Base-by-base conservation (phyloP, 2,329 filamentous ascomycete species). In the Diaporthe australafricana region DNA sequence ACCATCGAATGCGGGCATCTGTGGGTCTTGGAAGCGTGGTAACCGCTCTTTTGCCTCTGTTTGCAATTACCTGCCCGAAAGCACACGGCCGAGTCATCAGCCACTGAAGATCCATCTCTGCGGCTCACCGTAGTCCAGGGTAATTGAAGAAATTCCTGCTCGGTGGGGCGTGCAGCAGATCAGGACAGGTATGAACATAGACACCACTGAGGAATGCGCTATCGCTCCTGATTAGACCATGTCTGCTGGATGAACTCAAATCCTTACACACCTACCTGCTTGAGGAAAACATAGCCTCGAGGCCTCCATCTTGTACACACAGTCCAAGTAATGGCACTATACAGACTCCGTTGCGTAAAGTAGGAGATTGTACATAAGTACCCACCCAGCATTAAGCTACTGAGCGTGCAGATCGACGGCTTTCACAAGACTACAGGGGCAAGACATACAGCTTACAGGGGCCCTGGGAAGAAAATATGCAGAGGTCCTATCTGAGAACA, bases 91-190 rank as follows among this genome's bases (percentile, higher is more conserved):
- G 60, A 63, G 45, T 65, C 60, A 65, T 38, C 60, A 65, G 22
- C 60, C 45, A 42, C 60, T 22, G 42, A 12, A 25, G 45, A 50
- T 65, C 60, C 42, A 48, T 65, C 30, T 22, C n/a, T 38, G 27
- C 60, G 60, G 48, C 60, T 65, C 60, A 65, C 45, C 60, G 60
- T 65, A 65, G 22, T 38, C 45, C 60, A 38, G 60, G 60, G 22
- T 5, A 7, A 38, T 1, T 12, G n/a, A 50, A 65, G 35, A 50
- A 65, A 50, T 50, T 20, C 45, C 45, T 50, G n/a, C 16, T 50
- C 45, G 30, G 60, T 65, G 60, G 45, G 60, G 42, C 50, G 60
- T 35, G 5, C 45, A 27, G 11, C 22, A 50, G 30, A 65, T 50
- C 45, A 65, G 60, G 60, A 65, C 60, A 65, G 60, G 38, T 65